Percentiles rank a stretch among this genome's conserved stretches.
These are phyloP conservation scores for Phytophthora citrophthora DNA, from an alignment of 352 stramenopile genomes.

Conservation along the genomic window DNA sequence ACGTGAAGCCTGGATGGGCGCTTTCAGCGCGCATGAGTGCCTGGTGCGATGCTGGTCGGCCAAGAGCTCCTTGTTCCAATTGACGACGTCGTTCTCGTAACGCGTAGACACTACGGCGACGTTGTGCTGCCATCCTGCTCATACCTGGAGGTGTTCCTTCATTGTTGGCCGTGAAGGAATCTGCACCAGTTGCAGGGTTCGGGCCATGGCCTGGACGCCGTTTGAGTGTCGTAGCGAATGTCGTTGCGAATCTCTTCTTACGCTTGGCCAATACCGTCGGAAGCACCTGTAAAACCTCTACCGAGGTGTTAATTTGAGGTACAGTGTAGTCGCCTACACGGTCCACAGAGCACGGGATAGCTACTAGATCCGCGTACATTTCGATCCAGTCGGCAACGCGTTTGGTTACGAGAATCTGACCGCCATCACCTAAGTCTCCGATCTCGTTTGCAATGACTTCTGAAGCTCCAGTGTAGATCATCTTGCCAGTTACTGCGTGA, in stretches of 20 bases:
- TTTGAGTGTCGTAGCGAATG: slow-evolving; percentile 33
- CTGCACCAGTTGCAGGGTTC: slow-evolving; percentile 9
- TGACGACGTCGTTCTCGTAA: slow-evolving; percentile 22
- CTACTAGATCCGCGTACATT: slow-evolving; percentile 43
- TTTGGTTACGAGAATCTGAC: slow-evolving; percentile 54
- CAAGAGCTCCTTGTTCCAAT: slow-evolving; percentile 24
- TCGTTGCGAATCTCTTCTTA: slow-evolving; percentile 45
- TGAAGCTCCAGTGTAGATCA: slow-evolving; percentile 52
- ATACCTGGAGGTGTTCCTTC: slow-evolving; percentile 20
- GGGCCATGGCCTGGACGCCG: slow-evolving; percentile 24
- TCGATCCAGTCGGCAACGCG: slow-evolving; percentile 51
- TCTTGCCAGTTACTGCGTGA: slow-evolving; percentile 54
- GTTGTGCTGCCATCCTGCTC: slow-evolving; percentile 23
- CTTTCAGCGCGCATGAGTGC: slow-evolving; percentile 19
- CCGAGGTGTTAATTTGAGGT: slow-evolving; percentile 39
- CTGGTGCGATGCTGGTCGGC: slow-evolving; percentile 30
- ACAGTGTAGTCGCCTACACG: slow-evolving; percentile 46
- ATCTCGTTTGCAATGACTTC: slow-evolving; percentile 59
- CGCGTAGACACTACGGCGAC: slow-evolving; percentile 24
- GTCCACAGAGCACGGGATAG: slow-evolving; percentile 34
- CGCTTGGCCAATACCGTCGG: slow-evolving; percentile 33
- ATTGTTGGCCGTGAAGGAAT: slow-evolving; percentile 21
- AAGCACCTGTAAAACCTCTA: slow-evolving; percentile 47
- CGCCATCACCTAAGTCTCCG: slow-evolving; percentile 52
- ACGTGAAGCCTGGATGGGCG: slow-evolving; percentile 14